Base-by-base conservation (phyloP, 345 rosid genomes). In the Alliaria petiolata region DNA sequence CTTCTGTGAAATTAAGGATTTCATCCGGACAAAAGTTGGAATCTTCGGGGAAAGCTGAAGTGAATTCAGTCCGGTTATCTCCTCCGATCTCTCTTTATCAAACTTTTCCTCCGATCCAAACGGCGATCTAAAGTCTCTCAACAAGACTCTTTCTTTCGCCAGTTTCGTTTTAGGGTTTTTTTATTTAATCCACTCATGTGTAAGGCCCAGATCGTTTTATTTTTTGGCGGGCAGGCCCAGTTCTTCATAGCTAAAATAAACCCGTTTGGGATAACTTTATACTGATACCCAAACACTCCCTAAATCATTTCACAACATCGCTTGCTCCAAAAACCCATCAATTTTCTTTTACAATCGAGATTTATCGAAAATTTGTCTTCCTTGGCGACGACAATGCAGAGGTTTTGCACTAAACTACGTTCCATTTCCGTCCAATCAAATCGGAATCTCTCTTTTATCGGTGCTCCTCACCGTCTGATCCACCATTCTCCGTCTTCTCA, bases 381-480 rank as follows among this genome's bases (percentile, higher is more conserved):
- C 28, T 68, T 42, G 62, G 55, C 52, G 73, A 71, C 69, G 74
- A 71, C 56, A 76, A 89, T 89, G 98, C 95, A 84, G 87, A 84
- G 91, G 53, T 17, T 89, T 7, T 84, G 87, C 85, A 67, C 67
- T 11, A 86, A 78, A 81, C 80, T 89, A 46, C 90, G 91, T 8
- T 71, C 83, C 33, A 51, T 85, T 62, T 67, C 82, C 13, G 16
- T 76, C 3, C 85, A 76, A 28, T 81, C 81, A 4, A 75, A 74
- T 62, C 79, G 71, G 62, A 38, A 49, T 1, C 73, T 44, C 59
- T 57, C 78, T 39, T 11, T 72, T 4, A 17, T 74, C 39, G 50
- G 57, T 9, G 36, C 67, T 7, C 61, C 85, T 39, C 71, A 38
- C 20, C 84, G 85, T 75, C 79, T 66, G 42, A 75, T 75, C 38